Base-by-base conservation (phyloP, 768 basidiomycete genomes). In the Russula abietina region DNA sequence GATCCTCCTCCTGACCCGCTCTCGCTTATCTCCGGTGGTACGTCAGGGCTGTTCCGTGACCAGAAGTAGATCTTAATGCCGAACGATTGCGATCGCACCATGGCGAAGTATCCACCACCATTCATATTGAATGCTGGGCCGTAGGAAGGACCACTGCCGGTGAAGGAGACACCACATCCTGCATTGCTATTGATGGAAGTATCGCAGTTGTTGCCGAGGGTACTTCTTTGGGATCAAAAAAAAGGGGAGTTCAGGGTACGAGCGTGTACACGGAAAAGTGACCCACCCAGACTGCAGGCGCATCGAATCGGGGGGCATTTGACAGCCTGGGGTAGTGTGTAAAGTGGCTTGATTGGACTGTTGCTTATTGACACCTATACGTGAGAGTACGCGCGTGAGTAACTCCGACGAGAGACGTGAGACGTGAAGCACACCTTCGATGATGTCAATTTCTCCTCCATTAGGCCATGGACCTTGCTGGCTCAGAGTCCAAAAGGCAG, bases 21-120 rank as follows among this genome's bases (percentile, higher is more conserved):
- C 0, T 71, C 43, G 24, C 68, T 68, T 64, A 83, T 71, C 61
- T 75, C 76, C 61, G 59, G 46, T 8, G 86, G 85, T 4, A 83
- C 76, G n/a, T 60, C 60, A 12, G 69, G 30, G 43, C n/a, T 45
- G 62, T 75, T 65, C 43, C 84, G 74, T 14, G 80, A 69, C 82
- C 83, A 86, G 71, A 84, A 88, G 82, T 84, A 90, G 32, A 87
- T 70, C 57, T 75, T 77, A 43, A 89, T 75, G 28, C 84, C 83
- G 3, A 71, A 72, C 0, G 62, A 41, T 9, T 49, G 58, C 30
- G 77, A 74, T 45, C 80, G 78, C 62, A 74, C 69, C 77, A 85
- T 75, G 53, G 76, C 84, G 70, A 79, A 88, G 76, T 75, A 85
- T 0, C 88, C 88, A 30, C 88, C 88, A 28, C 80, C 78, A 12